A percentile compares a stretch with the other conserved stretches of the same genome.
Conservation (phyloP, 495 filamentous ascomycete species). For the Xylaria telfairii region DNA sequence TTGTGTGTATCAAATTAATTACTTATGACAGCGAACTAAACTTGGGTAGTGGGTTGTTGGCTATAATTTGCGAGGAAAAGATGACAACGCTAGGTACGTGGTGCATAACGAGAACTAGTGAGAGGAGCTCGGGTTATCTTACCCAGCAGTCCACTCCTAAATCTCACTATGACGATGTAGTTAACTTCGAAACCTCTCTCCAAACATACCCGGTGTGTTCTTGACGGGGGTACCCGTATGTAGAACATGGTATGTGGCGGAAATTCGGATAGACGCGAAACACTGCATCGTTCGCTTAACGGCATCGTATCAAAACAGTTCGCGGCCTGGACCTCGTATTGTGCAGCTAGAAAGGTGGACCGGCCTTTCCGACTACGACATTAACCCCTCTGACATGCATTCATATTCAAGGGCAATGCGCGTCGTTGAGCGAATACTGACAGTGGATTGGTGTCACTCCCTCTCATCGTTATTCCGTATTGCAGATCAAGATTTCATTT, state of each 20-base stretch:
- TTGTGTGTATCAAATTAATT: too few species aligned
- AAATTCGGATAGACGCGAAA: too few species aligned
- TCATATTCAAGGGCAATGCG: background rate
- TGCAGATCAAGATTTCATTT: background rate
- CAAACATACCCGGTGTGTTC: background rate
- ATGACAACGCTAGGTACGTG: background rate
- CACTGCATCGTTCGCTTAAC: background rate
- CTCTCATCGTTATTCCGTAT: background rate
- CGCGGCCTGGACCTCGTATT: background rate
- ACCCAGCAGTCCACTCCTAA: background rate
- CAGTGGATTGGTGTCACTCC: background rate
- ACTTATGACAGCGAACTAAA: background rate
- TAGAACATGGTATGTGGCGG: background rate
- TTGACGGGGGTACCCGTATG: background rate
- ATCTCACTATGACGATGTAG: background rate
- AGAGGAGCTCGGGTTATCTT: background rate
- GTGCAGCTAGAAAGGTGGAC: background rate
- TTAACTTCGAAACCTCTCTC: background rate
- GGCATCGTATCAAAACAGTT: background rate
- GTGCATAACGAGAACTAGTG: background rate
- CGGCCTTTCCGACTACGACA: constrained; percentile 6
- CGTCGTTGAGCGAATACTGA: background rate
- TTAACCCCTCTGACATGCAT: constrained; percentile 2
- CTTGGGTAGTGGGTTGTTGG: background rate
- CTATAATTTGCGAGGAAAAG: background rate